These are phyloP conservation scores for Sporothrix pseudoabietina DNA, from an alignment of 2,329 filamentous ascomycete genomes.

Conservation along the genomic window DNA sequence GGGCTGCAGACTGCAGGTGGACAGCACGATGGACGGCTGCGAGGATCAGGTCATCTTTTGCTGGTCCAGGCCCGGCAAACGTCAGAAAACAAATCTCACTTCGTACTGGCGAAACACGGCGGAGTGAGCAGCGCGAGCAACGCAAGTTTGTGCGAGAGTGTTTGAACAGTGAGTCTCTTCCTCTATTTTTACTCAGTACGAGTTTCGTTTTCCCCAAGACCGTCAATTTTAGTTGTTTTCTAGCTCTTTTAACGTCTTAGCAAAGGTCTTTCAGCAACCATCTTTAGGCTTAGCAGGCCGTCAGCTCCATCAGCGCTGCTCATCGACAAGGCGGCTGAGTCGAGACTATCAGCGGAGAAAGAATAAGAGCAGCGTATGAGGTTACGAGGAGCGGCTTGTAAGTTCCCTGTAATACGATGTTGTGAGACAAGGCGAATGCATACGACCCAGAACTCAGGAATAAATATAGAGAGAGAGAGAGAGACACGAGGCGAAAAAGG, in stretches of 20 bases:
- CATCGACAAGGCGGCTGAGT: background rate
- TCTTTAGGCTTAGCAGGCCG: background rate
- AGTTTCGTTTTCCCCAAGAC: too few species aligned
- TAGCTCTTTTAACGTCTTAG: background rate
- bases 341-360: background rate
- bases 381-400: background rate
- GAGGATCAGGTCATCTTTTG: constrained; percentile 14
- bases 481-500: background rate
- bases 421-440: background rate
- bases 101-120: background rate
- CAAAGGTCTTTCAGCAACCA: background rate
- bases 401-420: background rate
- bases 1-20: background rate
- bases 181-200: background rate
- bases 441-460: background rate
- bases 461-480: too few species aligned
- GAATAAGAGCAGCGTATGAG: background rate
- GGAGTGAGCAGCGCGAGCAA: background rate
- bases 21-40: background rate
- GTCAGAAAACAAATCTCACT: background rate
- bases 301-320: constrained; percentile 8
- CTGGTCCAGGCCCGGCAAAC: background rate
- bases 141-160: background rate
- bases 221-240: background rate
- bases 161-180: background rate